Evolutionary conservation across 2,329 filamentous ascomycete species (phyloP), one percentile per base, ranked within the genome.

Genomic region (Zasmidium cellare): DNA sequence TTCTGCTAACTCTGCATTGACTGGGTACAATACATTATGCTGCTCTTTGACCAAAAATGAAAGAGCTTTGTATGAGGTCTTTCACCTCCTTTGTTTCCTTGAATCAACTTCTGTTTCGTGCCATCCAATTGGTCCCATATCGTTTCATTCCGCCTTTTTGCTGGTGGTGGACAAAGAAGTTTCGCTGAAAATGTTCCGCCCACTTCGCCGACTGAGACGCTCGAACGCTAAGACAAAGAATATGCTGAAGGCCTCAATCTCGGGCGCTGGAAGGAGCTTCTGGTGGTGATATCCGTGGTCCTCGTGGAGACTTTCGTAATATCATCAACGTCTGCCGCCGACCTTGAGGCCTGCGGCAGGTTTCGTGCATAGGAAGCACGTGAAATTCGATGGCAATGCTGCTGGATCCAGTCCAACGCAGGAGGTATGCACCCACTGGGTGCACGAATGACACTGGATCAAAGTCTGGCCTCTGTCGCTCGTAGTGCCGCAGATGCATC

Each of bases 361-460:
- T 47, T 53, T 62, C 3, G 75, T 77, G 65, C 81, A 84, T 58
- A 80, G 80, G 44, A 79, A 70, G 67, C 81, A 84, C 12, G 82
- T 76, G 62, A 82, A 82, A 19, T 31, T 51, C 25, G 79, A 72
- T 1, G 77, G 76, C 9, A 76, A 72, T 81, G 71, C 53, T 51
- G 78, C 38, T 77, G 75, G 18, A 56, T 80, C 78, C 16, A 86
- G 70, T 1, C 84, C 83, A 20, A 86, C 77, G 64, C 85, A 87
- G 55, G 76, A 76, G 28, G 81, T 80, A 65, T 87, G 85, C 25
- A 84, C 74, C 81, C 83, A 87, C 64, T 86, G 84, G n/a, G 76
- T 81, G 73, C 84, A 87, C 22, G 81, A 83, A 69, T 84, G 82
- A 72, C 85, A 87, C 74, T 86, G 84, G 48, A 87, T 79, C 80